Percentiles rank a stretch among this genome's conserved stretches.
Evolutionary conservation across 495 filamentous ascomycete species (phyloP).

Genomic region (Aspergillus affinis): DNA sequence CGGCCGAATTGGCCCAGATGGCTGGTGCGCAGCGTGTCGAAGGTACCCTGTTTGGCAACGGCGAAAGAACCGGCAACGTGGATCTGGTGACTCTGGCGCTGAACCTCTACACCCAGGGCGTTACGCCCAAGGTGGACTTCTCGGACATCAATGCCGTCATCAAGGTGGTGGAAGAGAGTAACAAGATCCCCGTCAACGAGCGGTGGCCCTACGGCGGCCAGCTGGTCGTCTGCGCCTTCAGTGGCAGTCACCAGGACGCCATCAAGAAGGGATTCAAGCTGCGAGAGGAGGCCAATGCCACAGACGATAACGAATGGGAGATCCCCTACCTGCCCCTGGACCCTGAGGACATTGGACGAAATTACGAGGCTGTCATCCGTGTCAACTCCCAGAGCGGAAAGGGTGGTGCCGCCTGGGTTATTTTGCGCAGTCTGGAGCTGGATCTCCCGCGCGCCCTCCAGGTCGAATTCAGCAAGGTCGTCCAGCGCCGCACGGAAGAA

Average conservation of each 20-base stretch:
- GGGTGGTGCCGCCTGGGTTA: conserved; percentile 93
- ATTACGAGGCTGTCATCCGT: conserved; percentile 95
- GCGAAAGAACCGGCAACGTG: conserved; percentile 94
- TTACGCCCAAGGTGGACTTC: conserved; percentile 86
- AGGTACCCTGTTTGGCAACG: conserved; percentile 93
- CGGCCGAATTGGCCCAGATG: conserved; percentile 93
- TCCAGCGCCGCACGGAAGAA: conserved; percentile 73
- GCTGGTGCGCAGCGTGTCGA: conserved; percentile 95
- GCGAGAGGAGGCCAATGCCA: conserved; percentile 59
- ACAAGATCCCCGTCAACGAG: conserved; percentile 91
- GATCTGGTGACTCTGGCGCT: conserved; percentile 92
- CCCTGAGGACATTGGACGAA: conserved; percentile 89
- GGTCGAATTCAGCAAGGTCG: conserved; percentile 83
- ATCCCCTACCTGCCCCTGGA: conserved; percentile 94
- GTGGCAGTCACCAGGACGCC: conserved; percentile 92
- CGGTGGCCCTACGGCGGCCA: conserved; percentile 88
- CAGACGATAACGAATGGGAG: conserved; percentile 61
- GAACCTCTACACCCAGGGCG: conserved; percentile 95
- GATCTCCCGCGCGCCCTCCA: conserved; percentile 93
- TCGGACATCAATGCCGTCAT: conserved; percentile 87
- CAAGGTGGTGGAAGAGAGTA: conserved; percentile 85
- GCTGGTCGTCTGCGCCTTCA: conserved; percentile 86
- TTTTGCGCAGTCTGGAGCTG: conserved; percentile 82
- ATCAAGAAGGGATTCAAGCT: conserved; percentile 94
- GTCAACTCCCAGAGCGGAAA: conserved; percentile 97